Evolutionary conservation across 1,284 basidiomycete species (phyloP).

Genomic region (Apiotrichum sp.): DNA sequence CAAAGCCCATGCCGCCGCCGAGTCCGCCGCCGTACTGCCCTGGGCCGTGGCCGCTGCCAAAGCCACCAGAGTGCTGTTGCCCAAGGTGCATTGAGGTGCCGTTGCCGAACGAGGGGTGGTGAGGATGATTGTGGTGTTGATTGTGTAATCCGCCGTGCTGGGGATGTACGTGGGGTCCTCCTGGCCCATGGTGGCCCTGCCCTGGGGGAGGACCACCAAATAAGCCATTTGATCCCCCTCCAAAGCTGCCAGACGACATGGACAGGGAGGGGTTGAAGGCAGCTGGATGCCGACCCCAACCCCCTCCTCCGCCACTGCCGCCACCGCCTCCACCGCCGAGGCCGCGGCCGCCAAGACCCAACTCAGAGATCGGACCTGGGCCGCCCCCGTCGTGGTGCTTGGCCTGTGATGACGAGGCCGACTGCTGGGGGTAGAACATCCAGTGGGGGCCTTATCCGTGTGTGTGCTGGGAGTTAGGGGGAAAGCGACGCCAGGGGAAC

Average conservation of each 20-base stretch:
- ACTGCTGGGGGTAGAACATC: conserved; percentile 35
- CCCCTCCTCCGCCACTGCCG: conserved; percentile 9
- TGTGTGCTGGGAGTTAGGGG: conserved; percentile 2
- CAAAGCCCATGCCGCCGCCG: conserved; percentile 24
- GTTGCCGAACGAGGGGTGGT: conserved; percentile 30
- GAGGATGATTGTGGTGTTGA: conserved; percentile 21
- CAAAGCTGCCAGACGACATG: conserved; percentile 16
- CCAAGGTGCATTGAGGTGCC: conserved; percentile 24
- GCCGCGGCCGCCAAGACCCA: conserved; percentile 16
- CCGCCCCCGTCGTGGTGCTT: conserved; percentile 34
- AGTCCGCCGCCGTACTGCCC: conserved; percentile 22
- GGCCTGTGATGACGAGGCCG: conserved; percentile 24
- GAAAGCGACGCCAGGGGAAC: neutral
- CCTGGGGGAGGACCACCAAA: conserved; percentile 15
- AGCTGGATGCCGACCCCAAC: conserved; percentile 21
- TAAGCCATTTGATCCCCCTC: conserved; percentile 15
- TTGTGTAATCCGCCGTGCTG: conserved; percentile 16
- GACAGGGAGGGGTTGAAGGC: conserved; percentile 19
- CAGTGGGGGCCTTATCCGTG: conserved; percentile 15
- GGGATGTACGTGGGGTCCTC: conserved; percentile 11
- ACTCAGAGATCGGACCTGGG: conserved; percentile 17
- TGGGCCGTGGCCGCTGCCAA: conserved; percentile 16
- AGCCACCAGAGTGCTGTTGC: conserved; percentile 20
- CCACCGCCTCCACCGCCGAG: conserved; percentile 7
- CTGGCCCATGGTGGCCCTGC: conserved; percentile 14